phyloP scores from a whole-genome alignment of 768 basidiomycete genomes.

The Suillus decipiens region DNA sequence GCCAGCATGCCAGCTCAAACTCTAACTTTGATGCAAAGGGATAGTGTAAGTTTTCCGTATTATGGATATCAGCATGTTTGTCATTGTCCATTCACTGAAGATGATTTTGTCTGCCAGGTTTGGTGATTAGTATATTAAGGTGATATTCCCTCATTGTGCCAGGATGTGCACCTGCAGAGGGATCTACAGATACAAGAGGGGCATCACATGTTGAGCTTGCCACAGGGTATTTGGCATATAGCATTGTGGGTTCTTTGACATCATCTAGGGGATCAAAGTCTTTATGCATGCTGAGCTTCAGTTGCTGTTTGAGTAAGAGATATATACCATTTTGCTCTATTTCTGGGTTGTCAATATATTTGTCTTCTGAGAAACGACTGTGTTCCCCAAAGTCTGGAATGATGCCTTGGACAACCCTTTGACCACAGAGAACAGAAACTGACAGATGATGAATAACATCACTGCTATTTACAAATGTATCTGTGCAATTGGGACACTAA shows the following conservation, averaged over 20 bases:
- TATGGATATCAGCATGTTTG: neutral
- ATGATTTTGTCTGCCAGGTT: no score
- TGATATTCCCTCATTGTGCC: neutral
- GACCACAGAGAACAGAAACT: neutral
- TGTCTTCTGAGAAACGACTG: neutral
- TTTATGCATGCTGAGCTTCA: neutral
- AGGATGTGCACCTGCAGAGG: neutral
- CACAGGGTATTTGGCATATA: neutral
- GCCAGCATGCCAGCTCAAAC: slow-evolving; percentile 14
- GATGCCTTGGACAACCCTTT: neutral
- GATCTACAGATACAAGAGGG: neutral
- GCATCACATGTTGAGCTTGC: neutral
- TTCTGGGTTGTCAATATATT: neutral
- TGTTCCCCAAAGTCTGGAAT: neutral
- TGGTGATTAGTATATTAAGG: neutral
- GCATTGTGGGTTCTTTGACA: neutral
- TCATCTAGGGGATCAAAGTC: neutral
- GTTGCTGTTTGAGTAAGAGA: neutral
- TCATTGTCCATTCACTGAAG: neutral
- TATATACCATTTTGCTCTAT: neutral
- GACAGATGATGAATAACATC: no score
- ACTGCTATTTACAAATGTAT: no score
- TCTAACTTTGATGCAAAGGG: slow-evolving; percentile 9
- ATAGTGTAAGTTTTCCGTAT: neutral
- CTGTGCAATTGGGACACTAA: no score